A percentile compares a stretch with the other conserved stretches of the same genome.
These are phyloP conservation scores for Arabidopsis arenosa DNA, from an alignment of 345 rosid species.

Conservation along the genomic window DNA sequence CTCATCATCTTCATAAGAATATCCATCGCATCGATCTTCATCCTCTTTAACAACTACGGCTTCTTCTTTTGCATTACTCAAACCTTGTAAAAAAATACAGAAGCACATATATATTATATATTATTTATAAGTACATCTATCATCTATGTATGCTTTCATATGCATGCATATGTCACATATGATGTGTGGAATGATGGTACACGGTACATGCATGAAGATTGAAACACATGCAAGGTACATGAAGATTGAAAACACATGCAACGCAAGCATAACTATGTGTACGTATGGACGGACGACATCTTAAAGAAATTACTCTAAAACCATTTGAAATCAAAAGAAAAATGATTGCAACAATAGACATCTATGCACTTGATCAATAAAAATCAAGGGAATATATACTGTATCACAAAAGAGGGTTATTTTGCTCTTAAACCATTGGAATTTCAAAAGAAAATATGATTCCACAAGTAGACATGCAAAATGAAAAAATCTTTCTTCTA, in stretches of 20 bases:
- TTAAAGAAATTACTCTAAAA: neutral
- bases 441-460: neutral
- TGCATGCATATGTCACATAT: neutral
- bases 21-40: neutral
- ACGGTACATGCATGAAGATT: neutral
- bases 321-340: neutral
- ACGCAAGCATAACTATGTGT: conserved; percentile 2
- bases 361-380: neutral
- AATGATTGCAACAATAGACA: conserved; percentile 2
- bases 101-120: neutral
- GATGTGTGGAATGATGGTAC: neutral
- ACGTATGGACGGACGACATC: neutral
- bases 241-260: conserved; percentile 3
- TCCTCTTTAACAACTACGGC: neutral
- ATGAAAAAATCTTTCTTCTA: neutral
- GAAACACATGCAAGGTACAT: conserved; percentile 2
- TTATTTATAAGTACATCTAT: neutral
- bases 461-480: neutral
- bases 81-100: neutral
- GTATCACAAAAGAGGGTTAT: neutral
- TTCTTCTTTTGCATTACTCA: neutral
- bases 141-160: neutral
- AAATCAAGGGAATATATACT: conserved; percentile 1
- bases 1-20: conserved; percentile 15
- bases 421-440: neutral